Evolutionary conservation across 2,329 filamentous ascomycete species (phyloP), one percentile per base, ranked within the genome.

Genomic region (Erysiphe pulchra): DNA sequence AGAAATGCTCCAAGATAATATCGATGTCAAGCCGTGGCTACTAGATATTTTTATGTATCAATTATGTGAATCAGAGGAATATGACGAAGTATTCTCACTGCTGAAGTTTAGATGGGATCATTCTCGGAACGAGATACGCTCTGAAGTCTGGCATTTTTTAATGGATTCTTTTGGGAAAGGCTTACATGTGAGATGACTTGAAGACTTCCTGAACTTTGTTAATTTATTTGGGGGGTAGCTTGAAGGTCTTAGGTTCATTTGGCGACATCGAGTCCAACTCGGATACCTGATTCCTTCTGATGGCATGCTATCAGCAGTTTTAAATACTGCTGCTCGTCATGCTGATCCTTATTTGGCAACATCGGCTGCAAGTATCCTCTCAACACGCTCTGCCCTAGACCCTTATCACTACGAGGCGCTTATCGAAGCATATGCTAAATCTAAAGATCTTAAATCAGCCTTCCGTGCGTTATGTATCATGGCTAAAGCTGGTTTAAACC

Each of bases 371-470:
- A 68, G 75, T 20, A 62, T 76, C 45, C 66, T 87, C 16, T 67
- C 69, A 4, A 64, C 69, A 9, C 67, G 67, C 13, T 68, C 70
- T 1, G 65, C 69, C 37, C 65, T 85, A 34, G 64, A 68, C 9
- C 60, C 69, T 6, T 68, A 79, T 50, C 83, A 94, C 57, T 92
- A 90, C 60, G 84, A 92, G 58, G 69, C 78, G 28, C 67, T 94
- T 28, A 64, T 86, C 7, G 75, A 82, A 47, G 70, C 79, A 4
- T 83, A 92, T 55, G 65, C 74, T 11, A 59, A 60, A 14, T 62
- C 64, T 3, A 65, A 67, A 1, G 74, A 90, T 50, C 55, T 87
- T 8, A 61, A 63, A 20, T 72, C 74, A 24, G 79, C 80, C 0
- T 66, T 93, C 33, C 70, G 72, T 37, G 68, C 80, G 1, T 65